Conservation (phyloP, 2,329 filamentous ascomycete genomes). For the Metarhizium anisopliae region DNA sequence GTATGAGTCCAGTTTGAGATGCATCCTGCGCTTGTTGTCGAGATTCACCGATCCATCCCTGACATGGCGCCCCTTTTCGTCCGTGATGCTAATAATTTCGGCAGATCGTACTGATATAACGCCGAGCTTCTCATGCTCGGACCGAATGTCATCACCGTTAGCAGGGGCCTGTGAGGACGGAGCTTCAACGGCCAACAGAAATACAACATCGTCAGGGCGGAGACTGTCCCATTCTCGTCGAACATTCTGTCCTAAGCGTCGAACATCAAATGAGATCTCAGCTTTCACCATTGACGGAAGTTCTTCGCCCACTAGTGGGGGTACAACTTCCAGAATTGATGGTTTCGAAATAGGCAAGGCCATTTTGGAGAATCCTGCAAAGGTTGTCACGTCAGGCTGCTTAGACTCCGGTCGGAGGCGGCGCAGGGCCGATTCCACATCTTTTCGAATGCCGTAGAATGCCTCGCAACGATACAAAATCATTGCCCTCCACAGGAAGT, state of each 20-base stretch:
- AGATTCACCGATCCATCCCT: slow-evolving; percentile 51
- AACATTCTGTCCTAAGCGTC: slow-evolving; percentile 64
- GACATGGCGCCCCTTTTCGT: slow-evolving; percentile 71
- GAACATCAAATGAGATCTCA: slow-evolving; percentile 78
- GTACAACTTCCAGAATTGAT: slow-evolving; percentile 77
- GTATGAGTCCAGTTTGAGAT: slow-evolving; percentile 71
- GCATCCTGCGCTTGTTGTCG: slow-evolving; percentile 62
- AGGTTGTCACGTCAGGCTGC: slow-evolving; percentile 58
- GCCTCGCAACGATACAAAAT: slow-evolving; percentile 82
- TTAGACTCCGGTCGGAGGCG: slow-evolving; percentile 63
- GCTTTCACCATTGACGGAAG: slow-evolving; percentile 78
- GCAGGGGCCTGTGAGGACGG: slow-evolving; percentile 39
- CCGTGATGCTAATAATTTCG: slow-evolving; percentile 75
- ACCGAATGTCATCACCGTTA: slow-evolving; percentile 39
- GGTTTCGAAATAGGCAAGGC: slow-evolving; percentile 79
- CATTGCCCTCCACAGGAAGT: slow-evolving; percentile 95
- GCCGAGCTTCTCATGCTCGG: slow-evolving; percentile 52
- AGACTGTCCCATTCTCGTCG: slow-evolving; percentile 85
- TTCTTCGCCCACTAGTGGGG: slow-evolving; percentile 72
- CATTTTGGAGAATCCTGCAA: slow-evolving; percentile 86
- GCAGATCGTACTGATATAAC: slow-evolving; percentile 69
- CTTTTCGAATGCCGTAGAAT: slow-evolving; percentile 87
- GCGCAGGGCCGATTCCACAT: slow-evolving; percentile 75
- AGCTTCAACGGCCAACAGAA: slow-evolving; percentile 68
- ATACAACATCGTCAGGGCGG: slow-evolving; percentile 80